Base-by-base conservation (phyloP, 495 filamentous ascomycete species). In the Hypoxylon intermedium region DNA sequence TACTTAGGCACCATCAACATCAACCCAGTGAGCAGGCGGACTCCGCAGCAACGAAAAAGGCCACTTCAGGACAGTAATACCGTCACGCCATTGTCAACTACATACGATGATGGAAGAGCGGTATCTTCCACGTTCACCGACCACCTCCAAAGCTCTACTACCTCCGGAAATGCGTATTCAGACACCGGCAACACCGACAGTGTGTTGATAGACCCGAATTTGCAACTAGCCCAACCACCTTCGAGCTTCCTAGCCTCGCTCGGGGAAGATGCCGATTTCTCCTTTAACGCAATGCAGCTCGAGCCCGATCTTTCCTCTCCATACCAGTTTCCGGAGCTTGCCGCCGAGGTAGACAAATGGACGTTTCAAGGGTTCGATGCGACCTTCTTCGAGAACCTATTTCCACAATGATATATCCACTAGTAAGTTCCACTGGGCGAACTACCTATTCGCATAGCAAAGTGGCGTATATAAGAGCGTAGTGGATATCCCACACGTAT, bases 1-100 rank as follows among this genome's bases (percentile, higher is more conserved):
- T 78, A 78, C 30, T 68, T 80, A 5, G 79, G 77, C 18, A 78
- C 75, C 1, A 71, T 81, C 42, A 75, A 71, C 26, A 78, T 85
- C 42, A 71, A 75, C 36, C 70, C 73, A 9, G 54, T 55, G 13
- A 44, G 59, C 46, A 50, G 52, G 44, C 47, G 42, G 11, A 31
- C 18, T 34, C 45, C 24, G 52, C 49, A 23, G n/a, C 37, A 48
- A 12, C 53, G 40, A 9, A 12, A 19, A 15, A 6, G 1, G 4
- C 9, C 12, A 11, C 60, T 38, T 21, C 54, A 33, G 34, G 5
- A 33, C 15, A 9, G 24, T n/a, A 23, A n/a, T 3, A 20, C 4
- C 4, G 23, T 31, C 6, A 20, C 45, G 11, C 31, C 50, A 1
- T 2, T 33, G 0, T 30, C 55, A 2, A 49, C 34, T 38, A 42